Evolutionary conservation across 768 basidiomycete species (phyloP), one percentile per base, ranked within the genome.

Genomic region (Pleurotus salmoneostramineus): DNA sequence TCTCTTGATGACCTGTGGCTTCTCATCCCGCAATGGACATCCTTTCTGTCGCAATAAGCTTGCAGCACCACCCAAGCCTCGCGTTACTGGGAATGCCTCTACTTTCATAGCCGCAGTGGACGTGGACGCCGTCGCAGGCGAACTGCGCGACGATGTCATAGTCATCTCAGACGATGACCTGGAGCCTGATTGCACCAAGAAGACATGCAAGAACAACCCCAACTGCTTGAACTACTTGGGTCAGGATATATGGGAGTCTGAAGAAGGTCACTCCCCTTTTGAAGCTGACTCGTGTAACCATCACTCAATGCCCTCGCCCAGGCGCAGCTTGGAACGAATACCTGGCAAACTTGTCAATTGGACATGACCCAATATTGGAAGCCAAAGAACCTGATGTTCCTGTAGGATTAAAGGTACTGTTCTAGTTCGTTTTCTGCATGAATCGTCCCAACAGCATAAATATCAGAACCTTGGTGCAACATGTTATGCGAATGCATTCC

Each of bases 401-500:
- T 8, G 85, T 93, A 8, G 93, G 93, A 21, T 72, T 95, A 60
- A 90, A 82, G 78, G 93, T 89, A 65, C 21, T 27, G 21, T 27
- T 14, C 74, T 57, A 35, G 44, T 15, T 48, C 11, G 14, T 44
- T 33, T 56, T 50, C 37, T 36, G 34, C 21, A 42, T 48, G 27
- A 42, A 35, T 55, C 47, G 44, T 45, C 44, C 37, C 48, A 56
- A n/a, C 45, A 64, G 33, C 43, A 35, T 40, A 45, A 49, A 49
- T 46, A 17, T 40, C 65, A 95, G 93, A 98, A 98, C 69, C 83
- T 98, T 15, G 96, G 96, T 3, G 95, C 95, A 14, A 98, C 96
- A 3, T 98, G 96, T 68, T 98, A 98, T 64, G 95, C 93, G 60
- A 97, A 97, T 69, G 93, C 93, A 15, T 97, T 91, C 61, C 79